Conservation (phyloP, 208 protist species). For the Trypanosoma brucei region DNA sequence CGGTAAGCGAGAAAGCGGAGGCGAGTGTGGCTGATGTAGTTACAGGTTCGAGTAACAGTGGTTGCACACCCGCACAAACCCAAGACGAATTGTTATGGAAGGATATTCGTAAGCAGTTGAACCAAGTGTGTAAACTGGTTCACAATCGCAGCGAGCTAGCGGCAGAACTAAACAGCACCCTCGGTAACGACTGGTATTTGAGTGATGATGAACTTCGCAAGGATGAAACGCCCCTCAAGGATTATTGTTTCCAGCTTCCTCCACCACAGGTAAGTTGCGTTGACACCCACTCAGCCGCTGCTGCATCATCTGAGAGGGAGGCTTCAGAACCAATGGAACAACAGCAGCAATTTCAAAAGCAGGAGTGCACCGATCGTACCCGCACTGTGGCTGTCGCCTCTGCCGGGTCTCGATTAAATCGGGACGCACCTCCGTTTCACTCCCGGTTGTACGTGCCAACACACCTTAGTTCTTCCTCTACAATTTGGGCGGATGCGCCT, state of each 20-base stretch:
- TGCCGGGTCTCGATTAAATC: slow-evolving; percentile 18
- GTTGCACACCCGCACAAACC: neutral
- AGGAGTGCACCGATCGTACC: neutral
- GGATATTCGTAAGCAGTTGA: slow-evolving; percentile 33
- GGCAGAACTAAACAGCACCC: slow-evolving; percentile 23
- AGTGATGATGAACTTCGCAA: slow-evolving; percentile 1
- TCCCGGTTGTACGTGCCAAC: neutral
- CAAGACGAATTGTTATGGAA: slow-evolving; percentile 23
- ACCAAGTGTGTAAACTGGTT: slow-evolving; percentile 24
- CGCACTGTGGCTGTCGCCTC: neutral
- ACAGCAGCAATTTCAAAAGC: neutral
- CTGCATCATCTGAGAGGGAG: neutral
- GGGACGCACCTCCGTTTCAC: slow-evolving; percentile 19
- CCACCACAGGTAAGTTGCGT: slow-evolving; percentile 5
- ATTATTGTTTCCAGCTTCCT: neutral
- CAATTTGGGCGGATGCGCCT: neutral
- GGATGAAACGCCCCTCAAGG: neutral
- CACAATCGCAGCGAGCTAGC: slow-evolving; percentile 49
- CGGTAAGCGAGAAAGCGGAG: neutral
- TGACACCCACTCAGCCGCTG: neutral
- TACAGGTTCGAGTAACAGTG: neutral
- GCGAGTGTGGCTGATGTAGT: neutral
- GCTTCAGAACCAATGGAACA: neutral
- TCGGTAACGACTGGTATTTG: slow-evolving; percentile 38
- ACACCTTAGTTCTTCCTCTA: neutral